Conservation (phyloP, 2,329 filamentous ascomycete genomes). For the Blastomyces percursus region DNA sequence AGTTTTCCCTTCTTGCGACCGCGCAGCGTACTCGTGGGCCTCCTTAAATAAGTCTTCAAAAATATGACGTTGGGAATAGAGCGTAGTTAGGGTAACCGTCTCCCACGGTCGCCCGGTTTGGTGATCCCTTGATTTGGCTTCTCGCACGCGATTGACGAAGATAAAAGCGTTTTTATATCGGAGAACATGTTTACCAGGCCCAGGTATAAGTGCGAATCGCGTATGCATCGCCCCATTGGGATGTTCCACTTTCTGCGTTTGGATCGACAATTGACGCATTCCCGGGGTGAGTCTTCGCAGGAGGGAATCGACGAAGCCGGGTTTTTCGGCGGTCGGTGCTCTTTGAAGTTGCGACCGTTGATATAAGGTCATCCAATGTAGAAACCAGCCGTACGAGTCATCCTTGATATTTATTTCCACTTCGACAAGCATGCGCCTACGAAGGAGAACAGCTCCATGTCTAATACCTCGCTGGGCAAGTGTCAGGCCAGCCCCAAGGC, state of each 20-base stretch:
- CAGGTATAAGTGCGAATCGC: constrained; percentile 79
- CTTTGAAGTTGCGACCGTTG: constrained; percentile 50
- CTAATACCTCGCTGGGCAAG: constrained; percentile 69
- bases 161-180: constrained; percentile 82
- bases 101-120: constrained; percentile 85
- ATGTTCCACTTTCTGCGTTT: constrained; percentile 51
- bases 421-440: constrained; percentile 80
- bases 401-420: constrained; percentile 94
- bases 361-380: constrained; percentile 86
- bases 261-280: constrained; percentile 54
- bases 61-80: constrained; percentile 78
- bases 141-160: constrained; percentile 73
- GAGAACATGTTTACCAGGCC: constrained; percentile 78
- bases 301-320: constrained; percentile 43
- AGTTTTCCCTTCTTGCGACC: constrained; percentile 82
- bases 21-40: constrained; percentile 67
- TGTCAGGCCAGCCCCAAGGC: constrained; percentile 69
- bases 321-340: constrained; percentile 34
- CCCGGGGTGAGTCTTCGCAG: constrained; percentile 48
- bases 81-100: constrained; percentile 79
- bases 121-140: constrained; percentile 65
- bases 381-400: constrained; percentile 83
- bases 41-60: constrained; percentile 86
- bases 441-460: constrained; percentile 60
- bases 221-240: constrained; percentile 61